A percentile compares a stretch with the other conserved stretches of the same genome.
These are phyloP conservation scores for Sugiyamaella sp. DNA, from an alignment of 1,139 yeast species.

Conservation along the genomic window DNA sequence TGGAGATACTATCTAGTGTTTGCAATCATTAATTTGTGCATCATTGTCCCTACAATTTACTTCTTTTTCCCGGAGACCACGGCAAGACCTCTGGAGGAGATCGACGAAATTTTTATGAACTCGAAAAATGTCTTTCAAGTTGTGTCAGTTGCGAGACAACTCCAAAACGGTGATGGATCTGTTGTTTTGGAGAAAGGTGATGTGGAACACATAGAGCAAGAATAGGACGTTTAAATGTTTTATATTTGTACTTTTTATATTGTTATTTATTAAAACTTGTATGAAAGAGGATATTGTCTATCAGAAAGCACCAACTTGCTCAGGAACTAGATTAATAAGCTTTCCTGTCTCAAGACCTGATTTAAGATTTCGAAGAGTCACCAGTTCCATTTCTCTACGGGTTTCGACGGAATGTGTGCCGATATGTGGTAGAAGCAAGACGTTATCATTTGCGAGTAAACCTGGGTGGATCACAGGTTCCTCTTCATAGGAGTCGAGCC, in stretches of 20 bases:
- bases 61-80: constrained; percentile 66
- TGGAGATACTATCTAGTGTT: constrained; percentile 60
- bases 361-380: constrained; percentile 51
- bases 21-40: constrained; percentile 57
- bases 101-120: constrained; percentile 30
- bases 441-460: constrained; percentile 46
- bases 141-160: constrained; percentile 13
- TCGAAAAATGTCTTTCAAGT: constrained; percentile 14
- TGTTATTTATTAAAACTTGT: not conserved
- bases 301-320: constrained; percentile 34
- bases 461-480: constrained; percentile 61
- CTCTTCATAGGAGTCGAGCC: constrained; percentile 77
- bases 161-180: not conserved
- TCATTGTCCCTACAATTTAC: constrained; percentile 54
- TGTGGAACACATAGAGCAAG: not conserved
- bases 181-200: not conserved
- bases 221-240: not conserved
- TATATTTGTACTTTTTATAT: not conserved
- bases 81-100: constrained; percentile 63
- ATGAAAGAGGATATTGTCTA: not conserved
- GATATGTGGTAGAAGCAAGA: constrained; percentile 65
- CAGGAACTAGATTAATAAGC: constrained; percentile 52
- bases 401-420: constrained; percentile 66
- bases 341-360: constrained; percentile 57
- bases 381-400: constrained; percentile 58